Evolutionary conservation across 192 early-diverging fungal species (phyloP).

Genomic region (Entomortierella beljakovae): DNA sequence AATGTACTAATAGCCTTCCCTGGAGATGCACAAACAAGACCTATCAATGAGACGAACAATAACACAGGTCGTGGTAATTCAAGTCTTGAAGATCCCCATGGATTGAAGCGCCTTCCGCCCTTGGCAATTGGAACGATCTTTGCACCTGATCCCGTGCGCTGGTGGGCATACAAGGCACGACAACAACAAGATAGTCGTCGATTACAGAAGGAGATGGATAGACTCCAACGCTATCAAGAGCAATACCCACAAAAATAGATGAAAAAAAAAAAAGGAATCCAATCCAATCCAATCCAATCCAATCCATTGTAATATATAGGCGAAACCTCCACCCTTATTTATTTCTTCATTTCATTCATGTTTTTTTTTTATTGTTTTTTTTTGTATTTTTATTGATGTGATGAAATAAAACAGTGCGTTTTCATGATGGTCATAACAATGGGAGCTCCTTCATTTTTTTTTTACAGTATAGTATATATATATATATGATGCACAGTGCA

Average conservation of each 20-base stretch:
- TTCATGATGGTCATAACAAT: neutral
- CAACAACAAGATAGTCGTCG: conserved; percentile 21
- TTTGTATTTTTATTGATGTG: neutral
- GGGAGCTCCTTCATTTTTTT: no score
- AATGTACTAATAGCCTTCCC: conserved; percentile 50
- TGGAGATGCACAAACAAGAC: conserved; percentile 33
- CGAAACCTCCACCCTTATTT: no score
- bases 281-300: neutral
- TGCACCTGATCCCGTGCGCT: conserved; percentile 46
- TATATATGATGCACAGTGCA: no score
- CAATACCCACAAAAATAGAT: neutral
- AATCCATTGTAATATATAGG: no score
- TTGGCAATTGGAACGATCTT: conserved; percentile 47
- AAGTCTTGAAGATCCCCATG: neutral
- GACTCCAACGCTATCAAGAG: neutral
- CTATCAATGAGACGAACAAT: neutral
- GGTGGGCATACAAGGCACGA: conserved; percentile 50
- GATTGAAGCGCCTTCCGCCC: conserved; percentile 29
- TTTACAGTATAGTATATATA: no score
- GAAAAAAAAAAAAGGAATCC: neutral
- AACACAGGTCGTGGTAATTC: neutral
- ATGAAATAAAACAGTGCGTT: neutral
- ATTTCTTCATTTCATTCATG: no score
- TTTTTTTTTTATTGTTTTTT: neutral
- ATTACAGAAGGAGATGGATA: conserved; percentile 22